These are phyloP conservation scores for Malassezia dermatis DNA, from an alignment of 1,284 basidiomycete species.

Conservation along the genomic window DNA sequence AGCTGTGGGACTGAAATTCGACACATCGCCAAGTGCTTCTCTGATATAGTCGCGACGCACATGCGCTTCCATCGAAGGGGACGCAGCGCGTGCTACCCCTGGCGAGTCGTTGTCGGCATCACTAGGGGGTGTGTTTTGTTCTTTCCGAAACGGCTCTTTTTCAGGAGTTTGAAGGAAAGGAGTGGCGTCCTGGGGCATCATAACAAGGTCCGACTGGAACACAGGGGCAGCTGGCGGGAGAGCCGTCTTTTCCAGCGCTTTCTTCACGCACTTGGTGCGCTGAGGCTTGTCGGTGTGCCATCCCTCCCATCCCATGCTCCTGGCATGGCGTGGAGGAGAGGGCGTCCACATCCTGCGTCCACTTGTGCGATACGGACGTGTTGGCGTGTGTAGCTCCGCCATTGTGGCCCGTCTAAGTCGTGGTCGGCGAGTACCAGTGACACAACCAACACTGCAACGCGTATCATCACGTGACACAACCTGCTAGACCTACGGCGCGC, in stretches of 20 bases:
- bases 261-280: background rate
- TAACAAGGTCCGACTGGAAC: background rate
- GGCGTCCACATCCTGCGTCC: background rate
- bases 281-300: background rate
- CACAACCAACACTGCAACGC: background rate
- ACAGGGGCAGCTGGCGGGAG: constrained; percentile 1
- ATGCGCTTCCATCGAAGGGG: background rate
- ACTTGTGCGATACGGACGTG: background rate
- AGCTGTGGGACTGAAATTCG: background rate
- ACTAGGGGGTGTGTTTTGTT: background rate
- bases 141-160: background rate
- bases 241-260: background rate
- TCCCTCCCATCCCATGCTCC: background rate
- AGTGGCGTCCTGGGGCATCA: background rate
- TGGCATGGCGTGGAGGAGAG: background rate
- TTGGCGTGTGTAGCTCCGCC: background rate
- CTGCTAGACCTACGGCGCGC: background rate
- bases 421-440: background rate
- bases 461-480: constrained; percentile 4
- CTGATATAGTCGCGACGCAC: background rate
- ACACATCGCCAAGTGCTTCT: constrained; percentile 13
- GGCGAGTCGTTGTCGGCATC: constrained; percentile 3
- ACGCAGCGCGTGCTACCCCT: constrained; percentile 7
- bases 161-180: background rate
- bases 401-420: background rate